These are phyloP conservation scores for Oryza rufipogon DNA, from an alignment of 176 grass and related monocot species.

Conservation along the genomic window DNA sequence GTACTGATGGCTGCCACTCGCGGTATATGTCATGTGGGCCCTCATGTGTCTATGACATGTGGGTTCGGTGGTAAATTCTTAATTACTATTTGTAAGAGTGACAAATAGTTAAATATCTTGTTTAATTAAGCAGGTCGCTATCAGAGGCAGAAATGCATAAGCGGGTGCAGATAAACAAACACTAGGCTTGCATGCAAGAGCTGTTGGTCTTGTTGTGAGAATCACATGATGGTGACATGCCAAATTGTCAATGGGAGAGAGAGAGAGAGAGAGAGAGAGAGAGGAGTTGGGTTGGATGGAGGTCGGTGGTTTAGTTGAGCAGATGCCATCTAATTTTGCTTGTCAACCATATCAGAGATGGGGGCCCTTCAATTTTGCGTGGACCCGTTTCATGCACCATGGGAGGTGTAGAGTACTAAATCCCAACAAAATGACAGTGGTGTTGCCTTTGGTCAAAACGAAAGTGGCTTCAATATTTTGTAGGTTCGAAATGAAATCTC, in stretches of 20 bases:
- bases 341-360: background rate
- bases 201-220: background rate
- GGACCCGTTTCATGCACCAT: background rate
- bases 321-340: conserved; percentile 4
- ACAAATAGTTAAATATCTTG: too few species aligned
- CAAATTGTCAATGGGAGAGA: conserved; percentile 4
- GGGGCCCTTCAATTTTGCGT: background rate
- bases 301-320: conserved; percentile 31
- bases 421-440: too few species aligned
- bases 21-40: too few species aligned
- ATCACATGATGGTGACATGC: background rate
- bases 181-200: background rate
- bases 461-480: too few species aligned
- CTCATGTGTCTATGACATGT: too few species aligned
- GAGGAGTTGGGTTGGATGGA: conserved; percentile 21
- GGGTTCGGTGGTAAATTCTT: too few species aligned
- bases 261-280: background rate
- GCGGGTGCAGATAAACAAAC: background rate
- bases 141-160: too few species aligned
- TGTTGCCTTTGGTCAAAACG: too few species aligned
- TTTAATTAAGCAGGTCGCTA: too few species aligned
- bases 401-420: background rate
- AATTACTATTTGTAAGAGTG: too few species aligned
- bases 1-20: too few species aligned
- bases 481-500: too few species aligned